A percentile compares a stretch with the other conserved stretches of the same genome.
These are phyloP conservation scores for Roridomyces roridus DNA, from an alignment of 768 basidiomycete genomes.

Conservation along the genomic window DNA sequence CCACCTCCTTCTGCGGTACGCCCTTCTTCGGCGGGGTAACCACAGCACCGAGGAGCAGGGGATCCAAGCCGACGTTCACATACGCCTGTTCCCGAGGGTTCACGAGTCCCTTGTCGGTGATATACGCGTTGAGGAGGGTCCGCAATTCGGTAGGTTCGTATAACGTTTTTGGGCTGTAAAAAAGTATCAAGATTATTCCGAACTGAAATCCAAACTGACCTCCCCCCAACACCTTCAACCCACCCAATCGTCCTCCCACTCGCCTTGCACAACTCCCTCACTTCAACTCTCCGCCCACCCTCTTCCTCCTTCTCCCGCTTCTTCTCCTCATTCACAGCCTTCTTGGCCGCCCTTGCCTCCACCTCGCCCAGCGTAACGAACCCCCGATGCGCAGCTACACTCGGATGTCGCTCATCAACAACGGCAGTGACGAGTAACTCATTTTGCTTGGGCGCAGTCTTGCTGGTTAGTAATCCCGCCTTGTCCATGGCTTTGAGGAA, in stretches of 20 bases:
- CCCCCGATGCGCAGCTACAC: conserved; percentile 54
- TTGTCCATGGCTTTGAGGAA: conserved; percentile 86
- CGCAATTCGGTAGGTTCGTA: conserved; percentile 67
- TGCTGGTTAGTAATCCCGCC: conserved; percentile 71
- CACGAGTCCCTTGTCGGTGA: conserved; percentile 63
- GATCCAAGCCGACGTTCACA: conserved; percentile 5
- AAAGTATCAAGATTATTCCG: not conserved
- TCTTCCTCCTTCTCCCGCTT: conserved; percentile 50
- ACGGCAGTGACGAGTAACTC: conserved; percentile 56
- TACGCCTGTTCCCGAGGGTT: conserved; percentile 48
- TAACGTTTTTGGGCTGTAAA: conserved; percentile 52
- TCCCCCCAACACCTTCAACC: conserved; percentile 67
- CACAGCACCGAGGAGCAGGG: no score
- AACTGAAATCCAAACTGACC: conserved; percentile 48
- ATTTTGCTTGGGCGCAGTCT: conserved; percentile 59
- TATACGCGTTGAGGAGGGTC: conserved; percentile 64
- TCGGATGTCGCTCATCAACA: conserved; percentile 62
- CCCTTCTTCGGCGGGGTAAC: conserved; percentile 43
- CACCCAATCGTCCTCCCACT: conserved; percentile 58
- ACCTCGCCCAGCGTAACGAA: conserved; percentile 68
- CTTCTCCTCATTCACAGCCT: conserved; percentile 58
- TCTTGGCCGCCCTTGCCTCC: conserved; percentile 68
- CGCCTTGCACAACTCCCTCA: conserved; percentile 82
- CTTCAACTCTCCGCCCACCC: conserved; percentile 53
- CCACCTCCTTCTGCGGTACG: not conserved